A percentile compares a stretch with the other conserved stretches of the same genome.
Evolutionary conservation across 805 yeast species (phyloP).

Genomic region (Candida berthetii): DNA sequence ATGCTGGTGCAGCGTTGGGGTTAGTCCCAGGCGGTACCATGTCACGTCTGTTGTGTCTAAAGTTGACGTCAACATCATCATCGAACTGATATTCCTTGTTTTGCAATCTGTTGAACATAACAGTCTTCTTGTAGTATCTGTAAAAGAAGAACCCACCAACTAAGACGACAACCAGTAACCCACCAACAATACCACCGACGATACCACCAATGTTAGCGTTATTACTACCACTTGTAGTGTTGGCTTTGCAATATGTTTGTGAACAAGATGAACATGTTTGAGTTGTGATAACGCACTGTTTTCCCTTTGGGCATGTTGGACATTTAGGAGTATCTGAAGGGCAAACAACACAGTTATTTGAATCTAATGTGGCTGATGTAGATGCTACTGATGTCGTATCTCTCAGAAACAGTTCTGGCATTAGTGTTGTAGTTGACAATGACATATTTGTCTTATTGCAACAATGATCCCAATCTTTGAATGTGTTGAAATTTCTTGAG

Average conservation of each 20-base stretch:
- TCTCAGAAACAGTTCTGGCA: background rate
- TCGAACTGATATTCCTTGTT: constrained; percentile 19
- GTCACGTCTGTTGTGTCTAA: constrained; percentile 16
- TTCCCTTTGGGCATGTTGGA: constrained; percentile 46
- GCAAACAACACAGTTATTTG: constrained; percentile 36
- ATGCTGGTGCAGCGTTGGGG: constrained; percentile 23
- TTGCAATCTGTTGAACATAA: constrained; percentile 24
- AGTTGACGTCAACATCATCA: constrained; percentile 21
- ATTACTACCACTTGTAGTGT: constrained; percentile 11
- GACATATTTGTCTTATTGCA: background rate
- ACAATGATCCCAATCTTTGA: too few species aligned
- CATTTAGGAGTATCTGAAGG: constrained; percentile 34
- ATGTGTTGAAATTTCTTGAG: too few species aligned
- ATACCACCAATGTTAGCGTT: constrained; percentile 42
- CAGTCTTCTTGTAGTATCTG: constrained; percentile 30
- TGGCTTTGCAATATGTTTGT: constrained; percentile 38
- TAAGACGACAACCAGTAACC: constrained; percentile 37
- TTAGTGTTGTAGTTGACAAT: background rate
- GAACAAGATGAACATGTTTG: constrained; percentile 59
- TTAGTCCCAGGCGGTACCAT: constrained; percentile 13
- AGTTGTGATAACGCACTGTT: constrained; percentile 48
- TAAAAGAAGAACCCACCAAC: constrained; percentile 35
- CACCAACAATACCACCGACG: constrained; percentile 71
- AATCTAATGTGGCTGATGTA: constrained; percentile 2
- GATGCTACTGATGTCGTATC: constrained; percentile 1